Percentiles rank a stretch among this genome's conserved stretches.
Evolutionary conservation across 345 rosid genomes (phyloP).

Genomic region (Aquilaria sinensis): DNA sequence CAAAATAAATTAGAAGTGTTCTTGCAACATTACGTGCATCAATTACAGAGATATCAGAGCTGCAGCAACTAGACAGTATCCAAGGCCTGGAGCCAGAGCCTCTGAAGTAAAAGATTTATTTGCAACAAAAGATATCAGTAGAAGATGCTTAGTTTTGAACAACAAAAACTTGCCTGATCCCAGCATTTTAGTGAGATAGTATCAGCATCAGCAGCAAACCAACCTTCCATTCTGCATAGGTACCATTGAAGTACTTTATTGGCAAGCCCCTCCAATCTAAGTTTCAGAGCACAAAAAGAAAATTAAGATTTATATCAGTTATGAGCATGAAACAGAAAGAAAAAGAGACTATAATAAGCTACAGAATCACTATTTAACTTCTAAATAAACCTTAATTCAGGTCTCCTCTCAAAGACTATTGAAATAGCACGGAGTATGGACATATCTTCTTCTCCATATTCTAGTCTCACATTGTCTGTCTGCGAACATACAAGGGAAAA

Average conservation of each 20-base stretch:
- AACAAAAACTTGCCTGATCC: slow-evolving; percentile 57
- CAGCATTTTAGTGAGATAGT: slow-evolving; percentile 81
- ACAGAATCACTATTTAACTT: background rate
- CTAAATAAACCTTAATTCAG: slow-evolving; percentile 64
- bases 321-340: background rate
- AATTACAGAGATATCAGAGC: too few relatives aligned
- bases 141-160: too few relatives aligned
- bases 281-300: background rate
- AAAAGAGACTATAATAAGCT: background rate
- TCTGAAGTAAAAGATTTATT: background rate
- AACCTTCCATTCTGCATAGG: slow-evolving; percentile 98
- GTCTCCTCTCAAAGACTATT: slow-evolving; percentile 63
- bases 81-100: too few relatives aligned
- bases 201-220: slow-evolving; percentile 99
- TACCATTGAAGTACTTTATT: slow-evolving; percentile 73
- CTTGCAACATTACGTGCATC: too few relatives aligned
- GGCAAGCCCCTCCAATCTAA: slow-evolving; percentile 17
- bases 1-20: too few relatives aligned
- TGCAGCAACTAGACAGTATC: background rate
- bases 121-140: background rate
- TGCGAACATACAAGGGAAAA: slow-evolving; percentile 30
- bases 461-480: slow-evolving; percentile 70
- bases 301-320: background rate
- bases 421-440: slow-evolving; percentile 66
- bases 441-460: slow-evolving; percentile 67